Evolutionary conservation across 768 basidiomycete genomes (phyloP), one percentile per base, ranked within the genome.

Genomic region (Tubosaeta sp.): DNA sequence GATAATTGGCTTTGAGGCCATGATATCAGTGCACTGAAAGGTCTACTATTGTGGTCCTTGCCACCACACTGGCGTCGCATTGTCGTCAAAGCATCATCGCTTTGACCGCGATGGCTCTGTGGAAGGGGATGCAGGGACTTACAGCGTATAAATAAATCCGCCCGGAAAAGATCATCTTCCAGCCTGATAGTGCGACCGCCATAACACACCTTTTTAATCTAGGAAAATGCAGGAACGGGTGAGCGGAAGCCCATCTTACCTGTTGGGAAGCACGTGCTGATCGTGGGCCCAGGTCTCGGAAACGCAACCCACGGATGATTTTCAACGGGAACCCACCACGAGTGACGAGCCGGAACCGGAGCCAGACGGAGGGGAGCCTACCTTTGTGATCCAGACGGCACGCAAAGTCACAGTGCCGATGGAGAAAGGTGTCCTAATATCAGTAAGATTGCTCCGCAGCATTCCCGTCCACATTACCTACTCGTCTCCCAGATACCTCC

Each of bases 181-280:
- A 43, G n/a, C n/a, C n/a, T n/a, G 57, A 52, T 53, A 53, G 32
- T 31, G 39, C 55, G 51, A 55, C 54, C 50, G 31, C 58, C 59
- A 51, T 46, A 57, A 58, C 66, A 53, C 56, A 53, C 62, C 59
- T 57, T 59, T 62, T 68, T 62, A 46, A 62, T 65, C 44, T 54
- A 32, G 38, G 34, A n/a, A 32, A 56, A 59, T 65, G 63, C 56
- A 53, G 43, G 46, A 42, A 46, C 61, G 55, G 55, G 66, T 59
- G 52, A 49, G 54, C 32, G 46, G 46, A 54, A 43, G 35, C 39
- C 44, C 56, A 43, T 55, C 57, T 53, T 50, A 19, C 58, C 60
- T 53, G 57, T 42, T 56, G 49, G 58, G 43, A 56, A 33, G 57
- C 62, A 59, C 56, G 64, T 59, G 62, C 54, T 68, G 56, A 66